These are phyloP conservation scores for Penicillium daleae DNA, from an alignment of 495 filamentous ascomycete species.

Conservation along the genomic window DNA sequence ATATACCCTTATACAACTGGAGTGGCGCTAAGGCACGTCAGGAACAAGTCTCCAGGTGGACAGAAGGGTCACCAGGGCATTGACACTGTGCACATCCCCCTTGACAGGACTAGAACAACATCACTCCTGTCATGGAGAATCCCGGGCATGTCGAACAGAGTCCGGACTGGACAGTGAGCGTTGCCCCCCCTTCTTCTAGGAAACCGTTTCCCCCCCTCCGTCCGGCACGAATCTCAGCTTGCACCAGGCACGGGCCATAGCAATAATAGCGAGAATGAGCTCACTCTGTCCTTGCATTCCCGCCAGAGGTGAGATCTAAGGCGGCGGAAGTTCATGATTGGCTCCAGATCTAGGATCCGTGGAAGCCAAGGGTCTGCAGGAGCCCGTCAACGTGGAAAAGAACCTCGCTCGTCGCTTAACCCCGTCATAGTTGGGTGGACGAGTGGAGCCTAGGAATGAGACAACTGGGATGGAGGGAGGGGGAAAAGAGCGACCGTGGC, in stretches of 20 bases:
- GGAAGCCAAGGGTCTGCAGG: conserved; percentile 27
- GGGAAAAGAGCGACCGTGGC: conserved; percentile 15
- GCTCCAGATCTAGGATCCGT: conserved; percentile 21
- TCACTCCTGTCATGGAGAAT: conserved; percentile 28
- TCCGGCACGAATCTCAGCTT: conserved; percentile 26
- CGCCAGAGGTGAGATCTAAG: conserved; percentile 24
- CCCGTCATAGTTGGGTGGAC: conserved; percentile 27
- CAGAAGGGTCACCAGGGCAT: conserved; percentile 30
- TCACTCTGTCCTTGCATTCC: conserved; percentile 37
- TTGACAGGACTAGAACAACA: conserved; percentile 31
- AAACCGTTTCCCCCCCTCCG: conserved; percentile 9
- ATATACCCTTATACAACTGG: conserved; percentile 36
- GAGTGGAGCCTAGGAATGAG: conserved; percentile 34
- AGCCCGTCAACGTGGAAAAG: conserved; percentile 34
- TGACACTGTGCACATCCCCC: conserved; percentile 26
- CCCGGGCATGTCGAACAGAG: conserved; percentile 24
- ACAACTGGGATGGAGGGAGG: conserved; percentile 33
- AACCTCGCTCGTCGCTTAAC: conserved; percentile 19
- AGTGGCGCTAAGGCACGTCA: conserved; percentile 22
- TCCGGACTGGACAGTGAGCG: not conserved
- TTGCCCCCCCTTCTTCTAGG: conserved; percentile 24
- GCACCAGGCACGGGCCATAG: conserved; percentile 31
- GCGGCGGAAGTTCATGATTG: conserved; percentile 19
- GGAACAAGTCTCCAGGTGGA: conserved; percentile 19
- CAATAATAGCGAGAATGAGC: conserved; percentile 36